Base-by-base conservation (phyloP, 805 yeast species). In the Ogataea nonfermentans region DNA sequence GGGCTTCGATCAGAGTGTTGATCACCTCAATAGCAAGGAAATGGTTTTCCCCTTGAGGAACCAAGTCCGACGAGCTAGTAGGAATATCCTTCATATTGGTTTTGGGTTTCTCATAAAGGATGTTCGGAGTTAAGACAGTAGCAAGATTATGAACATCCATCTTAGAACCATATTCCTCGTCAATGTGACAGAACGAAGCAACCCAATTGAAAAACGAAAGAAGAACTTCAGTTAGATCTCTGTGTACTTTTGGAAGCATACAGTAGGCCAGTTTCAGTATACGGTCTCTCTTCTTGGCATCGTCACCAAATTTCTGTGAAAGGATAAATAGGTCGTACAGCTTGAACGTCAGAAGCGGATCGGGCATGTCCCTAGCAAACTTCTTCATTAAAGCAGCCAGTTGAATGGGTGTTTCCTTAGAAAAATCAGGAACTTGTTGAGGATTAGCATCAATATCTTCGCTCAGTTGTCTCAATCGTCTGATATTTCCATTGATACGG, bases 101-200 rank as follows among this genome's bases (percentile, higher is more conserved):
- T 56, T 65, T 62, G 4, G 73, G 77, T 46, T 73, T 74, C 1
- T 82, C 63, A 51, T 82, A 83, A 28, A 95, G 68, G 31, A 93
- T 81, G 55, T 90, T 93, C 2, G 99, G 99, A 0, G 97, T 85
- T 35, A 93, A 73, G 2, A 93, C 99, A 0, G 98, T 93, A 2
- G 99, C 95, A 47, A 93, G 71, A 60, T 93, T 93, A 58, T 89
- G 95, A 24, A 85, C 78, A 59, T 91, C 97, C 99, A 93, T 93
- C 66, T 91, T 93, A 3, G 97, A 88, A 1, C 93, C 93, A 15
- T 79, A 77, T 50, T 85, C 90, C 52, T 88, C 95, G 55, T 89
- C 97, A 46, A 90, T 78, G 51, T 87, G 90, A 1, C 97, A 85
- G 65, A 93, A 93, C 2, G 98, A 86, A 0, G 98, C 88, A 2